Base-by-base conservation (phyloP, 805 yeast genomes). In the Saccharomycopsis sp. region DNA sequence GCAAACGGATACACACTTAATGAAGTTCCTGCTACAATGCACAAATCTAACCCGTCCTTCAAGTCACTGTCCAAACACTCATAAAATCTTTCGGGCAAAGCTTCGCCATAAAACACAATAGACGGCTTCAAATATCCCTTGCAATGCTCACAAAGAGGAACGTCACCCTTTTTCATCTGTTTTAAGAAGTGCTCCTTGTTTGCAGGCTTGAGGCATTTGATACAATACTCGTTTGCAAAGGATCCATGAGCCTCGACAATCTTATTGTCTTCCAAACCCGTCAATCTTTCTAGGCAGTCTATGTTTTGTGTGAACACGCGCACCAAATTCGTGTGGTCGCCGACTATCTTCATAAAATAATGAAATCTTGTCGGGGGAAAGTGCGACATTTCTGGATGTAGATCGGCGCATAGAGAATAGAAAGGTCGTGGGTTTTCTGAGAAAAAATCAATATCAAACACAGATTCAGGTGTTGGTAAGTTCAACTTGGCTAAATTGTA, bases 231-330 rank as follows among this genome's bases (percentile, higher is more conserved):
- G 1, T 68, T 70, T 1, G 94, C 95, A 77, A 92, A 92, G 1
- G 96, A 89, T 0, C 99, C 99, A 70, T 92, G 98, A 0, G 98
- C 98, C 66, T 91, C 97, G 0, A 92, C 85, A 1, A 92, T 75
- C 59, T 71, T 76, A 14, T 83, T 82, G 18, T 75, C 82, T 0
- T 73, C 66, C 1, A 92, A 80, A 0, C 97, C 97, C 0, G 97
- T 94, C 18, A 86, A 73, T 63, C 95, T 77, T 68, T 92, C 99
- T 61, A 92, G 74, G 0, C 97, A 91, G 68, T 92, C 98, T 53
- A 92, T 91, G 68, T 92, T 92, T 68, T 92, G 98, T 0, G 97
- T 89, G 68, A 89, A 92, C 9, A 91, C 82, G 57, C 97, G 74
- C 51, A 80, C 73, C 63, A 92, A 72, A 46, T 74, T 70, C 1